These are phyloP conservation scores for Termitomyces sp. DNA, from an alignment of 768 basidiomycete species.

Conservation along the genomic window DNA sequence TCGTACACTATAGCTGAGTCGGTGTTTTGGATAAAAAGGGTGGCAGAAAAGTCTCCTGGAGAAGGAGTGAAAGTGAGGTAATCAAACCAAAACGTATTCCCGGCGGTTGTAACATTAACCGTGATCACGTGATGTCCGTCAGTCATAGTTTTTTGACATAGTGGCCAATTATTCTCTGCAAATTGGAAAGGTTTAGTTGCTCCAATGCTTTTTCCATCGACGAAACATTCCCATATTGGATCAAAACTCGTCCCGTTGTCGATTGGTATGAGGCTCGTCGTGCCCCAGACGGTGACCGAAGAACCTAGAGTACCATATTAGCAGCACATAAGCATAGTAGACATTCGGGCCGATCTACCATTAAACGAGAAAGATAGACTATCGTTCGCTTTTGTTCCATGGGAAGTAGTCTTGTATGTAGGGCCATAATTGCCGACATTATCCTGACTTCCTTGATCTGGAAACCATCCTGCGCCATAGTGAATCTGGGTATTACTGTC, in stretches of 20 bases:
- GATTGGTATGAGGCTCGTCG: conserved; percentile 9
- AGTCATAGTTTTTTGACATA: conserved; percentile 14
- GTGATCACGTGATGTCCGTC: conserved; percentile 19
- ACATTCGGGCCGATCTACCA: conserved; percentile 13
- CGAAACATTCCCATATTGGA: conserved; percentile 20
- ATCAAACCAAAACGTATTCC: conserved; percentile 25
- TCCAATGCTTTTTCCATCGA: conserved; percentile 18
- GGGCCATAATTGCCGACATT: not conserved
- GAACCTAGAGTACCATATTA: not conserved
- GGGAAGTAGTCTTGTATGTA: conserved; percentile 4
- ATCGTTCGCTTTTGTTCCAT: conserved; percentile 19
- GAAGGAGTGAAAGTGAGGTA: conserved; percentile 19
- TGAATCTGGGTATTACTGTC: conserved; percentile 5
- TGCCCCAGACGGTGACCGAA: conserved; percentile 15
- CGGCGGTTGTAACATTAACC: conserved; percentile 14
- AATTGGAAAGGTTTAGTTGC: conserved; percentile 4
- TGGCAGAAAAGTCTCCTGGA: not conserved
- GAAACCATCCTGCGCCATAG: conserved; percentile 12
- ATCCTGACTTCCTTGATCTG: not conserved
- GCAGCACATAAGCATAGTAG: not conserved
- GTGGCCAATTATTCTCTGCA: conserved; percentile 14
- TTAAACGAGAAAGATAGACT: conserved; percentile 23
- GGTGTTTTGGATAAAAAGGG: conserved; percentile 3
- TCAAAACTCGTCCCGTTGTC: conserved; percentile 7
- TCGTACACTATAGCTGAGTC: conserved; percentile 1